phyloP scores from a whole-genome alignment of 2,329 filamentous ascomycete genomes.

The Ophiostoma montium region DNA sequence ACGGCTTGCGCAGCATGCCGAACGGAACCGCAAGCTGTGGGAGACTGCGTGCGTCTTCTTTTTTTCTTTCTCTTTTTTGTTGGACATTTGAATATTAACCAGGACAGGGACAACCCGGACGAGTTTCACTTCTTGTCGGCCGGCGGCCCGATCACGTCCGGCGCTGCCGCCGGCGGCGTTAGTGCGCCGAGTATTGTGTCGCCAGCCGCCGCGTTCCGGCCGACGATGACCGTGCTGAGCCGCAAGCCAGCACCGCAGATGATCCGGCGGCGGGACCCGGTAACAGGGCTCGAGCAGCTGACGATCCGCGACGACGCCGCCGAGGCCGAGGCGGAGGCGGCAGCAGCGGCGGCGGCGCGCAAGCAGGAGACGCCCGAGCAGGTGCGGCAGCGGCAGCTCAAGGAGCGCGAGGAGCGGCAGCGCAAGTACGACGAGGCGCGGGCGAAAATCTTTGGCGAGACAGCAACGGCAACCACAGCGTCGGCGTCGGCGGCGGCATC shows the following conservation, averaged over 20 bases:
- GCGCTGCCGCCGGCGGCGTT: slow-evolving; percentile 1
- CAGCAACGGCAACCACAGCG: neutral
- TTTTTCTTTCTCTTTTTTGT: neutral
- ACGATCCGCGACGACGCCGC: slow-evolving; percentile 39
- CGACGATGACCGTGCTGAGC: slow-evolving; percentile 69
- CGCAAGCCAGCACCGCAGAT: slow-evolving; percentile 56
- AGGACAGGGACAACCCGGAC: slow-evolving; percentile 53
- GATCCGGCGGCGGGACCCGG: slow-evolving; percentile 43
- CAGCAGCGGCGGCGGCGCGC: slow-evolving; percentile 53
- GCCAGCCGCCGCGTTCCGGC: slow-evolving; percentile 57
- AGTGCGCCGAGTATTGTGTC: slow-evolving; percentile 35
- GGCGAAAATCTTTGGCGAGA: slow-evolving; percentile 67
- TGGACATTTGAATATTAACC: neutral
- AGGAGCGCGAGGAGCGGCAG: slow-evolving; percentile 52
- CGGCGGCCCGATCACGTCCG: neutral
- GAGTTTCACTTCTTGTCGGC: slow-evolving; percentile 57
- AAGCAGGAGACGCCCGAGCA: slow-evolving; percentile 59
- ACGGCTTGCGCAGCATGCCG: slow-evolving; percentile 63
- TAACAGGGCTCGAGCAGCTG: slow-evolving; percentile 31
- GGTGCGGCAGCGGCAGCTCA: slow-evolving; percentile 52
- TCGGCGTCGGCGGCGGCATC: neutral
- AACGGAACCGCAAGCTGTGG: slow-evolving; percentile 78
- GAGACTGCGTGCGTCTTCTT: slow-evolving; percentile 57
- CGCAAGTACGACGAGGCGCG: slow-evolving; percentile 78
- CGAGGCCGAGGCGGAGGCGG: slow-evolving; percentile 54